Evolutionary conservation across 352 stramenopile genomes (phyloP), one percentile per base, ranked within the genome.

Genomic region (Phytopythium sindhum): DNA sequence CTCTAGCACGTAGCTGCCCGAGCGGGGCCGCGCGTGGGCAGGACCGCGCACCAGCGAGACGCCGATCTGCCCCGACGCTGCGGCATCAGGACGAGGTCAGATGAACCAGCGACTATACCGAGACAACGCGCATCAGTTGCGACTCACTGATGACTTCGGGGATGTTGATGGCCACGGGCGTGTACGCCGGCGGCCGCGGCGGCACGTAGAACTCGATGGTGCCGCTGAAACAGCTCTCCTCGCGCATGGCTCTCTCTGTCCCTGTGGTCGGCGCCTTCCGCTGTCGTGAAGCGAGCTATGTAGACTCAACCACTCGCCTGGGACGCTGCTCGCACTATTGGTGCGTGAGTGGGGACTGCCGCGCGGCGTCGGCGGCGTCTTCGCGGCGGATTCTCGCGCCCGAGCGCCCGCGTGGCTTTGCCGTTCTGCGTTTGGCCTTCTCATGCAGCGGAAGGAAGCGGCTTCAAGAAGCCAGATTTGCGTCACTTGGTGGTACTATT

Each of bases 121-220:
- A 8, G 31, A 9, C 31, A 9, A 37, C 31, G 31, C 31, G 31
- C 9, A n/a, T n/a, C n/a, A n/a, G n/a, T n/a, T 11, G 4, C 21
- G 57, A 33, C 41, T 47, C 47, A 48, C 50, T 33, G 54, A 8
- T 45, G 37, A 59, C 48, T 23, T 24, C 14, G 4, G 65, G 65
- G 29, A 72, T 24, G 12, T 37, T 55, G 39, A 72, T 57, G 9
- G 66, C 66, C 66, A 65, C 66, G 17, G 66, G 66, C 19, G 66
- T 72, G 61, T 68, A 68, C 42, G 42, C 62, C 8, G 66, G 66
- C 28, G 61, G 66, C 19, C 51, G 53, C 24, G 66, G 61, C 55
- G 66, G 66, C 57, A 69, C 61, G 57, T 61, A 72, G 61, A 68
- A 60, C 57, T 72, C 66, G 61, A 72, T 68, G 26, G 66, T 57